Conservation (phyloP, 345 rosid genomes). For the Boechera divaricarpa region DNA sequence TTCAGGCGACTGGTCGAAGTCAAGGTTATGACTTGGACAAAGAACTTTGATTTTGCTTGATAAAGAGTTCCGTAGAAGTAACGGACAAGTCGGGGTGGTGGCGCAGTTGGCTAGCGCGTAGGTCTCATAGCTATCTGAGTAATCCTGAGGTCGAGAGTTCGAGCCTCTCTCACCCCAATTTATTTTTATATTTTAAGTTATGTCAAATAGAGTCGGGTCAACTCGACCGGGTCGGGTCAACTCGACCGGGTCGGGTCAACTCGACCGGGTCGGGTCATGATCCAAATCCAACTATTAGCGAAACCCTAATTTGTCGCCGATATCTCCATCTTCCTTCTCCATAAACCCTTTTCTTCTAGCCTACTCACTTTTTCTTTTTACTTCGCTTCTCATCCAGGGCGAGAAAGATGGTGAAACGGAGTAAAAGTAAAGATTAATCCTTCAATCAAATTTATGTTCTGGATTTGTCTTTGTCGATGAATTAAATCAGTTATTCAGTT, state of each 20-base stretch:
- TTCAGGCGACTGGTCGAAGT: conserved; percentile 24
- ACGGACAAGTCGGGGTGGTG: conserved; percentile 57
- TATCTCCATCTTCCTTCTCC: conserved; percentile 7
- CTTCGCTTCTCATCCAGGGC: not conserved
- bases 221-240: not conserved
- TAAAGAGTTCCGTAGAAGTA: too few relatives aligned
- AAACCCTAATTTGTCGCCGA: conserved; percentile 45
- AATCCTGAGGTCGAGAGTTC: conserved; percentile 92
- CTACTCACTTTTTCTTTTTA: not conserved
- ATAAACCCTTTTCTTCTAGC: conserved; percentile 26
- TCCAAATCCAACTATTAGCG: conserved; percentile 17
- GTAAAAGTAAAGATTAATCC: conserved; percentile 66
- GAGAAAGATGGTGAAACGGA: conserved; percentile 72
- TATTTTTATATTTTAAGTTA: not conserved
- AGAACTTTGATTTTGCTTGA: not conserved
- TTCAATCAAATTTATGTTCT: not conserved
- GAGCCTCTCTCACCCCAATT: conserved; percentile 83
- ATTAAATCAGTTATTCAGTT: not conserved
- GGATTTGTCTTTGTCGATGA: not conserved
- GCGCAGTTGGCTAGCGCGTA: conserved; percentile 97
- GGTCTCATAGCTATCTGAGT: conserved; percentile 85
- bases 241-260: too few relatives aligned
- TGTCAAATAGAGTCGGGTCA: not conserved
- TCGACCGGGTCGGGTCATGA: not conserved
- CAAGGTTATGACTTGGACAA: not conserved